Evolutionary conservation across 2,329 filamentous ascomycete genomes (phyloP), one percentile per base, ranked within the genome.

Genomic region (Diaporthe sp.): DNA sequence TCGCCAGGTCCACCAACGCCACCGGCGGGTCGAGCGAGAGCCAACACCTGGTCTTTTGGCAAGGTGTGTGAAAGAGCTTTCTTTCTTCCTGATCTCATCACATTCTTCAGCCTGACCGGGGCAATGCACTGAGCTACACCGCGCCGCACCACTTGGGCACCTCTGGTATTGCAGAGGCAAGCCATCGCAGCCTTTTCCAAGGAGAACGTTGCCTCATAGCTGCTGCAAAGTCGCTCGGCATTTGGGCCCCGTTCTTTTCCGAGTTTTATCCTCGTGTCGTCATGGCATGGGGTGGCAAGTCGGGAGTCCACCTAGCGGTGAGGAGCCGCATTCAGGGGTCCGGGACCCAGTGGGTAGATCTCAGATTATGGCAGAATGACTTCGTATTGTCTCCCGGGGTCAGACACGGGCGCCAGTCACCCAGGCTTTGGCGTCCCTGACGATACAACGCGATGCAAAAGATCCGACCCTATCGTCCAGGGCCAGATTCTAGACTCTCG

Each of bases 41-140:
- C 76, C 25, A 72, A 76, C 9, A 77, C 76, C 42, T 77, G 71
- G 71, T 77, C 76, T 4, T 77, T 77, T 57, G 63, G 76, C 61
- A 76, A 77, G 67, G 76, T 76, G 8, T 4, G 76, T 73, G 37
- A 31, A 67, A 58, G 37, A 58, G 25, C 31, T 53, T 39, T 67
- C 39, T 75, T 76, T 51, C 34, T 44, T 15, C 53, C 31, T 20
- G 2, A 7, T 55, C 42, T 61, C 70, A 22, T 61, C 55, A 28
- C 28, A 9, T 71, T 31, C 37, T 58, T 8, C 55, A 25, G 25
- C 22, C 63, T 28, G 4, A 22, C 47, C n/a, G 5, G 31, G 34
- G 47, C 22, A 68, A 37, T 55, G 34, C 58, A 47, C 42, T 15
- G 57, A n/a, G 2, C 49, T 57, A 47, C 51, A 25, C 49, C n/a